Conservation (phyloP, 495 filamentous ascomycete genomes). For the Trichoderma virens region DNA sequence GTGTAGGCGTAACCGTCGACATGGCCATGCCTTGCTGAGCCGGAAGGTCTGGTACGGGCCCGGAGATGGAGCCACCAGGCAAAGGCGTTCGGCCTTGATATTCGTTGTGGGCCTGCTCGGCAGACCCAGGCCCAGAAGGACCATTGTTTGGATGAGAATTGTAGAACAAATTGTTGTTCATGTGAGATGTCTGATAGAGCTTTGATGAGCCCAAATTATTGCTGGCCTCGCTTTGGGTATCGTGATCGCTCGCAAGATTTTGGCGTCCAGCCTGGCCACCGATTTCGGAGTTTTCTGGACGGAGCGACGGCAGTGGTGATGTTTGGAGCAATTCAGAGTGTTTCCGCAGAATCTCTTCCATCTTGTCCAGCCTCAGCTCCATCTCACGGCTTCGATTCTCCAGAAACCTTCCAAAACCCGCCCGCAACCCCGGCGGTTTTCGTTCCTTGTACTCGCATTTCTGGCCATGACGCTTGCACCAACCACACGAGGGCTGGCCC, state of each 20-base stretch:
- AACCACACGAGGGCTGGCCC: slow-evolving; percentile 76
- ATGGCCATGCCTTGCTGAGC: slow-evolving; percentile 35
- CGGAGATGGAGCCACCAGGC: slow-evolving; percentile 14
- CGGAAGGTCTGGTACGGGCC: too few species aligned
- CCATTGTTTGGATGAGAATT: not conserved
- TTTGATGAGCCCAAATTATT: slow-evolving; percentile 26
- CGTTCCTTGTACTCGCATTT: slow-evolving; percentile 76
- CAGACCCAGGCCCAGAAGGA: not conserved
- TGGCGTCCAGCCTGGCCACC: slow-evolving; percentile 36
- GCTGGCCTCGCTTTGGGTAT: slow-evolving; percentile 36
- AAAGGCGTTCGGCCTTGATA: not conserved
- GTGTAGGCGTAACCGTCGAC: slow-evolving; percentile 31
- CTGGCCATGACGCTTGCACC: slow-evolving; percentile 75
- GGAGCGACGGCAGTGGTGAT: slow-evolving; percentile 27
- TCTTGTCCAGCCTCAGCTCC: slow-evolving; percentile 64
- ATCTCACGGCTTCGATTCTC: slow-evolving; percentile 43
- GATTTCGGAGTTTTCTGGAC: slow-evolving; percentile 35
- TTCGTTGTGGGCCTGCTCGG: not conserved
- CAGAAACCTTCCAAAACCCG: slow-evolving; percentile 64
- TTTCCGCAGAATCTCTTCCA: slow-evolving; percentile 41
- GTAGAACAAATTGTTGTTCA: not conserved
- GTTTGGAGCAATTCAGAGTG: slow-evolving; percentile 35
- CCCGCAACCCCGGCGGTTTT: slow-evolving; percentile 76
- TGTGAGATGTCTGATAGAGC: slow-evolving; percentile 14
- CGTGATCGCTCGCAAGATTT: slow-evolving; percentile 38